Conservation (phyloP, 2,329 filamentous ascomycete genomes). For the Pseudocercospora musae region DNA sequence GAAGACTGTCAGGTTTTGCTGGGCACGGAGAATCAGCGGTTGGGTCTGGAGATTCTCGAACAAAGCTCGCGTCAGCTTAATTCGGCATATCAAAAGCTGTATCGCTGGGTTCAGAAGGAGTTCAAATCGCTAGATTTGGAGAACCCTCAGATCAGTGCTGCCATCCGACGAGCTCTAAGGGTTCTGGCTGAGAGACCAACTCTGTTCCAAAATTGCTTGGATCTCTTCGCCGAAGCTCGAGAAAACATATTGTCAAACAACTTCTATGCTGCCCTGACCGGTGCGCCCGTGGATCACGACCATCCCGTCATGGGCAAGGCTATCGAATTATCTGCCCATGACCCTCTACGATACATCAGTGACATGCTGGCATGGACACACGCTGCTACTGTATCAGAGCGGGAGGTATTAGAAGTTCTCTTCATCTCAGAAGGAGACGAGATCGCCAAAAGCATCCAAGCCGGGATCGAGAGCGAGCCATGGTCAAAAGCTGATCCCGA, state of each 20-base stretch:
- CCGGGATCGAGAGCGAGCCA: slow-evolving; percentile 75
- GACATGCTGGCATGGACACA: slow-evolving; percentile 99
- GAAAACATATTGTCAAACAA: slow-evolving; percentile 83
- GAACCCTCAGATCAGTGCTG: slow-evolving; percentile 84
- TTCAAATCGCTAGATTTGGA: slow-evolving; percentile 91
- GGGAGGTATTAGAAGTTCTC: slow-evolving; percentile 84
- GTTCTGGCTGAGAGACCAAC: slow-evolving; percentile 86
- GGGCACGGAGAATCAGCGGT: slow-evolving; percentile 81
- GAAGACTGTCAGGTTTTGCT: slow-evolving; percentile 85
- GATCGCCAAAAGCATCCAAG: slow-evolving; percentile 76
- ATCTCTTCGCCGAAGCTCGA: slow-evolving; percentile 86
- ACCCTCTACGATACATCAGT: slow-evolving; percentile 84
- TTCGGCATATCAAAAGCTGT: slow-evolving; percentile 89
- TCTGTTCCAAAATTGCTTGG: slow-evolving; percentile 88
- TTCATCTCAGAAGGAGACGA: slow-evolving; percentile 90
- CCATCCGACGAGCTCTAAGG: slow-evolving; percentile 77
- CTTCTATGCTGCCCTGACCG: slow-evolving; percentile 85
- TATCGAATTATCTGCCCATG: slow-evolving; percentile 90
- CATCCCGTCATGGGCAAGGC: slow-evolving; percentile 62
- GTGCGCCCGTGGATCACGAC: slow-evolving; percentile 59
- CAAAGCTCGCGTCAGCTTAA: slow-evolving; percentile 84
- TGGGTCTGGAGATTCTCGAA: slow-evolving; percentile 89
- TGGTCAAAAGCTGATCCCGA: slow-evolving; percentile 62
- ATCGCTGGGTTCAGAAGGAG: slow-evolving; percentile 90
- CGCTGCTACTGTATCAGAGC: slow-evolving; percentile 88